Percentiles rank a stretch among this genome's conserved stretches.
These are phyloP conservation scores for Backusella tuberculispora DNA, from an alignment of 192 early-diverging fungal genomes.

Conservation along the genomic window DNA sequence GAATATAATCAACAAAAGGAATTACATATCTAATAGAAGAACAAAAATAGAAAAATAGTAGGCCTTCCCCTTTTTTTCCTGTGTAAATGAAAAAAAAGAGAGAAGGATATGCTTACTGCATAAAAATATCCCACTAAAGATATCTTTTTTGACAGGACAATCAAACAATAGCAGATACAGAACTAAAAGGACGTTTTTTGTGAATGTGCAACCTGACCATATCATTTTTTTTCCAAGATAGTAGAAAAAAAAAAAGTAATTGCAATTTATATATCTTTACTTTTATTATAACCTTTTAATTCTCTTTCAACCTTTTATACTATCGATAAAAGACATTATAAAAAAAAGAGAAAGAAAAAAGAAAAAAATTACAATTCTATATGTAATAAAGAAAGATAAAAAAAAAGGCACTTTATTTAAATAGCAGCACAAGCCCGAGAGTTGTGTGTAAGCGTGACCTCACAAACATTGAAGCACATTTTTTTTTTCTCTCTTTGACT, in stretches of 20 bases:
- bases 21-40: too few relatives aligned
- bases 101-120: not conserved
- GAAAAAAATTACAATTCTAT: not conserved
- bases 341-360: not conserved
- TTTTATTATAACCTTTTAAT: too few relatives aligned
- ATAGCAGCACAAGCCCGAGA: not conserved
- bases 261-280: not conserved
- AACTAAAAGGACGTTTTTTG: slow-evolving; percentile 6
- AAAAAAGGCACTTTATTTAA: too few relatives aligned
- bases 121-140: not conserved
- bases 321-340: not conserved
- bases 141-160: not conserved
- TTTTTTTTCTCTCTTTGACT: not conserved
- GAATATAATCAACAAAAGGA: too few relatives aligned
- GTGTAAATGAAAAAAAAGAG: not conserved
- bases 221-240: not conserved
- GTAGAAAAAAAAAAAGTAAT: not conserved
- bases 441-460: not conserved
- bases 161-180: not conserved
- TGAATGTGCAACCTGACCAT: not conserved
- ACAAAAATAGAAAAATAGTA: too few relatives aligned
- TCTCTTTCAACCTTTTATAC: not conserved
- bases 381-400: too few relatives aligned
- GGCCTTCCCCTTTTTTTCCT: too few relatives aligned
- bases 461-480: not conserved